Conservation (phyloP, 1,139 yeast genomes). For the Lipomyces yarrowii region DNA sequence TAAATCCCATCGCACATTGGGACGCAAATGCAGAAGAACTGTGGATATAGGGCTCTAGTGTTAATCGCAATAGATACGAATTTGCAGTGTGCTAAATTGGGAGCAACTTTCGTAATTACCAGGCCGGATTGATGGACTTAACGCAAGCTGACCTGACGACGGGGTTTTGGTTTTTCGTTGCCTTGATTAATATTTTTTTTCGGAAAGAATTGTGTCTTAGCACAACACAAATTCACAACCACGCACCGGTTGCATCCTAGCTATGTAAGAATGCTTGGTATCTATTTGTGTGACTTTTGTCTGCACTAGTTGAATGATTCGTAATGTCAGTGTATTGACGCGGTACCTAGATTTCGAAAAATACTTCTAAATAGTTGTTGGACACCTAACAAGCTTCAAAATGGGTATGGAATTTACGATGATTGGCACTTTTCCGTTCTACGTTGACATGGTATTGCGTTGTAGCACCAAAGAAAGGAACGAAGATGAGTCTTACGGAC, state of each 20-base stretch:
- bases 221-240: neutral
- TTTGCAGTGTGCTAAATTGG: neutral
- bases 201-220: neutral
- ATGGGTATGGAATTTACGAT: conserved; percentile 12
- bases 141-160: neutral
- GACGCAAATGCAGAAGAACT: neutral
- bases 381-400: conserved; percentile 3
- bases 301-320: neutral
- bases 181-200: neutral
- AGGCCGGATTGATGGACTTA: neutral
- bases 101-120: neutral
- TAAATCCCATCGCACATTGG: neutral
- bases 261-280: neutral
- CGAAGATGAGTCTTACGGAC: conserved; percentile 32
- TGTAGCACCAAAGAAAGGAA: conserved; percentile 35
- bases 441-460: neutral
- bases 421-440: neutral
- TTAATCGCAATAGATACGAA: neutral
- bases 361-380: neutral
- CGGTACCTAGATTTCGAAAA: neutral
- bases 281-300: neutral
- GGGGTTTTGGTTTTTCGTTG: neutral
- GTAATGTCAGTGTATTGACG: neutral
- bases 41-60: neutral
- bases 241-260: neutral